Evolutionary conservation across 257 asterid genomes (phyloP).

Genomic region (Solanum microdontum): DNA sequence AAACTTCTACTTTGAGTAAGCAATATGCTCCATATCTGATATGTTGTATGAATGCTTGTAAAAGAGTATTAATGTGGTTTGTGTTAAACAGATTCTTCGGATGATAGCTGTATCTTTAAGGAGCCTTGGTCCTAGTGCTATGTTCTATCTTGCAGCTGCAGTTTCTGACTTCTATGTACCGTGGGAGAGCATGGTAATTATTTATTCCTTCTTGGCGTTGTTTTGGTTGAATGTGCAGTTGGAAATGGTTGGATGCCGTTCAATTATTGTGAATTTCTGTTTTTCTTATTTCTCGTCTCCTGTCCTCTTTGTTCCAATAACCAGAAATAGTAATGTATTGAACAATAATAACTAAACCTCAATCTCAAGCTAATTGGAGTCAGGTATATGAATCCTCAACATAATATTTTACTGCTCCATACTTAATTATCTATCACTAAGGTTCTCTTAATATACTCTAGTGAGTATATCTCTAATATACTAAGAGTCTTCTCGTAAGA

Average conservation of each 20-base stretch:
- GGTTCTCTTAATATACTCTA: background rate
- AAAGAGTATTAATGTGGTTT: background rate
- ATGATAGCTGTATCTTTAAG: slow-evolving; percentile 51
- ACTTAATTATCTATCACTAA: background rate
- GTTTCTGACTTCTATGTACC: slow-evolving; percentile 98
- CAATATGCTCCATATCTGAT: background rate
- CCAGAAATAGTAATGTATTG: background rate
- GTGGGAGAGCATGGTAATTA: slow-evolving; percentile 86
- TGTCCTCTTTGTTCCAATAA: background rate
- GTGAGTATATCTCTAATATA: background rate
- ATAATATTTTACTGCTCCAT: background rate
- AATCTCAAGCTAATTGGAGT: background rate
- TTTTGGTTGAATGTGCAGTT: background rate
- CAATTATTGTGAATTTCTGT: background rate
- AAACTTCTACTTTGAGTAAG: background rate
- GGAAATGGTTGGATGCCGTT: background rate
- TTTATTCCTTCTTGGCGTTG: background rate
- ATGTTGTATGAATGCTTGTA: background rate
- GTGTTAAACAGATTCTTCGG: slow-evolving; percentile 50
- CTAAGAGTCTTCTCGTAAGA: background rate
- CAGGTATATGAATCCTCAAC: background rate
- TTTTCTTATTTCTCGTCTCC: background rate
- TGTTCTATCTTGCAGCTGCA: slow-evolving; percentile 94
- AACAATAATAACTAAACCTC: background rate
- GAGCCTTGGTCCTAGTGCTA: slow-evolving; percentile 49